Conservation (phyloP, 257 asterid genomes). For the Gentiana dahurica region DNA sequence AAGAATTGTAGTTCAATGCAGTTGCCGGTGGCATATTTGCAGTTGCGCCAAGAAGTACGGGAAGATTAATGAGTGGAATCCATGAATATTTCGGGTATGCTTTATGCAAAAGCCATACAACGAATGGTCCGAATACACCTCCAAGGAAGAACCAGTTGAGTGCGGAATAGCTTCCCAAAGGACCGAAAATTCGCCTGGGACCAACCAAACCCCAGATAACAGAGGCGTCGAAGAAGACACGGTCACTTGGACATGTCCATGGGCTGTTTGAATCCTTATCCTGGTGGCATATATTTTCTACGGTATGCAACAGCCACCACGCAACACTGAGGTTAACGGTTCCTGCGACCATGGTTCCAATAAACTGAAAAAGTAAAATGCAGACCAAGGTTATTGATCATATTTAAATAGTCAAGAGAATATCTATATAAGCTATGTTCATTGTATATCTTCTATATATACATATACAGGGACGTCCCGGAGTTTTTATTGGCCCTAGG, state of each 20-base stretch:
- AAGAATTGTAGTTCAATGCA: slow-evolving; percentile 52
- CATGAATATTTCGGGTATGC: slow-evolving; percentile 38
- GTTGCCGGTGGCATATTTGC: slow-evolving; percentile 54
- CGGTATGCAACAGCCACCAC: slow-evolving; percentile 31
- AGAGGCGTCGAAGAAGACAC: slow-evolving; percentile 58
- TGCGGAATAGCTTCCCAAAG: slow-evolving; percentile 39
- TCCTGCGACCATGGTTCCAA: slow-evolving; percentile 41
- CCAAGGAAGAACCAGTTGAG: slow-evolving; percentile 64
- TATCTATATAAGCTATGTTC: background rate
- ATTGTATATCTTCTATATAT: no score
- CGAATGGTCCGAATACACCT: slow-evolving; percentile 45
- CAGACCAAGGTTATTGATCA: background rate
- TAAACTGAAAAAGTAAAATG: slow-evolving; percentile 15
- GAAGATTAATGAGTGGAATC: slow-evolving; percentile 67
- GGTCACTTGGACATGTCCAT: slow-evolving; percentile 65
- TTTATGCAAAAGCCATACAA: slow-evolving; percentile 42
- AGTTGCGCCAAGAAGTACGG: slow-evolving; percentile 69
- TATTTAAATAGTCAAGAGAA: slow-evolving; percentile 1
- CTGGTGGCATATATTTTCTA: slow-evolving; percentile 31
- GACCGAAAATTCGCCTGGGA: slow-evolving; percentile 55
- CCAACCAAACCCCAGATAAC: slow-evolving; percentile 75
- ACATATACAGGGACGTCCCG: no score
- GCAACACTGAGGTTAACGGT: slow-evolving; percentile 31
- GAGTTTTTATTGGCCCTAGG: no score
- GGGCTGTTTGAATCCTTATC: slow-evolving; percentile 42